phyloP scores from a whole-genome alignment of 140 eudicot species.

The Anethum foeniculum region DNA sequence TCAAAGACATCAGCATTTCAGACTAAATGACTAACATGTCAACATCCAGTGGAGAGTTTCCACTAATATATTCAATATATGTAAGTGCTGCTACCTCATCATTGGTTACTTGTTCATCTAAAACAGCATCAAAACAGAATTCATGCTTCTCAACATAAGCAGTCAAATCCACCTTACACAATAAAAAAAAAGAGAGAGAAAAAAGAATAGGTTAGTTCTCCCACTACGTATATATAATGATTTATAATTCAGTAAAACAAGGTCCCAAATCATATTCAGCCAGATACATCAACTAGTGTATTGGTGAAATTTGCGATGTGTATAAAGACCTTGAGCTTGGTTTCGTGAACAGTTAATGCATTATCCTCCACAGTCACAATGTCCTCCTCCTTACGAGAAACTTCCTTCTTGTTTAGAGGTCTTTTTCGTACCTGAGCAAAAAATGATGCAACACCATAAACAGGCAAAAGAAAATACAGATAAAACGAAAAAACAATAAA shows the following conservation, averaged over 20 bases:
- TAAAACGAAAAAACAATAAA: neutral
- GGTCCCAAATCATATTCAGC: slow-evolving; percentile 2
- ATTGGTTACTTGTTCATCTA: slow-evolving; percentile 80
- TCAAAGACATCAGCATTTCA: neutral
- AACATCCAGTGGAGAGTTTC: slow-evolving; percentile 6
- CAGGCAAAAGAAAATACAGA: neutral
- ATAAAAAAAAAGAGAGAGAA: neutral
- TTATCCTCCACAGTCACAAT: slow-evolving; percentile 71
- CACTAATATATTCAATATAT: neutral
- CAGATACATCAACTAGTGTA: neutral
- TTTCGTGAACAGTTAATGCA: slow-evolving; percentile 84
- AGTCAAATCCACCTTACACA: slow-evolving; percentile 83
- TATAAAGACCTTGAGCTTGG: slow-evolving; percentile 73
- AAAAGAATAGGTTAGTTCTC: slow-evolving; percentile 11
- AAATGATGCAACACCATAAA: neutral
- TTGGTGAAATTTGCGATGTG: slow-evolving; percentile 9
- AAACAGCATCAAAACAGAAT: slow-evolving; percentile 95
- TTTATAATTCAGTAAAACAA: slow-evolving; percentile 9
- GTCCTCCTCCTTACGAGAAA: slow-evolving; percentile 93
- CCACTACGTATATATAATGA: neutral
- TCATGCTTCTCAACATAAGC: slow-evolving; percentile 96
- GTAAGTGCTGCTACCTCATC: slow-evolving; percentile 60
- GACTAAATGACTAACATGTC: neutral
- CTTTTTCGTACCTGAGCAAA: slow-evolving; percentile 82
- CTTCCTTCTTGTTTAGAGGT: slow-evolving; percentile 92